These are phyloP conservation scores for Kwoniella bestiolae DNA, from an alignment of 768 basidiomycete genomes.

Conservation along the genomic window DNA sequence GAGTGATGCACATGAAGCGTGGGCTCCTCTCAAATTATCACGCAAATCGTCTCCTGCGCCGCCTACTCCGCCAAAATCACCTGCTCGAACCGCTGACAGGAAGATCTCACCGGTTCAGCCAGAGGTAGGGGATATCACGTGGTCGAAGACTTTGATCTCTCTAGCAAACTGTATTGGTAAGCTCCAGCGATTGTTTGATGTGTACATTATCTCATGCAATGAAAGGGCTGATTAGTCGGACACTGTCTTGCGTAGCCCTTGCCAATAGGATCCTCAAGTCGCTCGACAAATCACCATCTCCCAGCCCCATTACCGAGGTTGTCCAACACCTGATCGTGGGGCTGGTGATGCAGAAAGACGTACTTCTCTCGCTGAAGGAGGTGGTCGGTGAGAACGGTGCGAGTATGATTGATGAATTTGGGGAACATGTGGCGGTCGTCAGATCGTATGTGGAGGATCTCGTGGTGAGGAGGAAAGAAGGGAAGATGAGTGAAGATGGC, in stretches of 20 bases:
- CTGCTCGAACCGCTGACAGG: not conserved
- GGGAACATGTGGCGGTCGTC: not conserved
- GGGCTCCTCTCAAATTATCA: not conserved
- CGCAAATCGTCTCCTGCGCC: not conserved
- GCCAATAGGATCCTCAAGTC: slow-evolving; percentile 2
- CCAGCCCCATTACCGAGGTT: slow-evolving; percentile 1
- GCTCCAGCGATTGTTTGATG: not conserved
- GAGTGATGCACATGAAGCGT: not conserved
- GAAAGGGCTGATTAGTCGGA: too few relatives aligned
- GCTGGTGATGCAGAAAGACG: slow-evolving; percentile 10
- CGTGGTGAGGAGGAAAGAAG: not conserved
- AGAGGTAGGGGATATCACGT: not conserved
- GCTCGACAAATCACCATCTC: not conserved
- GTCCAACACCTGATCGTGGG: slow-evolving; percentile 1
- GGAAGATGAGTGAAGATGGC: not conserved
- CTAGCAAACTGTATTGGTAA: slow-evolving; percentile 18
- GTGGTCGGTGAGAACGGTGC: slow-evolving; percentile 3
- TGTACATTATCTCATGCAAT: too few relatives aligned
- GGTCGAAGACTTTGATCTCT: slow-evolving; percentile 12
- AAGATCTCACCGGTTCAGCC: too few relatives aligned
- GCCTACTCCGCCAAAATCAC: not conserved
- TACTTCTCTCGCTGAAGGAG: not conserved
- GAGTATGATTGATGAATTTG: slow-evolving; percentile 1
- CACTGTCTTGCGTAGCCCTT: not conserved
- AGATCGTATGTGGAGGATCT: slow-evolving; percentile 2